A percentile compares a stretch with the other conserved stretches of the same genome.
Evolutionary conservation across 495 filamentous ascomycete genomes (phyloP).

Genomic region (Thozetella sp.): DNA sequence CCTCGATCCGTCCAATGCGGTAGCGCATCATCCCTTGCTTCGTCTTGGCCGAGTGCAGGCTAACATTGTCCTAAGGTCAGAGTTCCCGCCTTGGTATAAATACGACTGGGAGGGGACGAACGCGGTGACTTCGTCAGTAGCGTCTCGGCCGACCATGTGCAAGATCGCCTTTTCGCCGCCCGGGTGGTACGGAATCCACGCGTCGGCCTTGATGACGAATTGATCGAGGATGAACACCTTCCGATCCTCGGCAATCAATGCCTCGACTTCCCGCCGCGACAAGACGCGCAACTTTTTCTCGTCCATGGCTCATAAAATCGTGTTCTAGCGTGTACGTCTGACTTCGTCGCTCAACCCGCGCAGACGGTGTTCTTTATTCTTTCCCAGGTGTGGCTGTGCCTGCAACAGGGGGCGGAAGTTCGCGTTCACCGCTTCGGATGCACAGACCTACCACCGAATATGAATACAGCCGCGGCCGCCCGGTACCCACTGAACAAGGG

Average conservation of each 20-base stretch:
- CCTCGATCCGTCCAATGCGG: constrained; percentile 82
- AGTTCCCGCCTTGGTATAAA: not conserved
- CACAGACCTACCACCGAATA: too few relatives aligned
- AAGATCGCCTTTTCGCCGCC: constrained; percentile 89
- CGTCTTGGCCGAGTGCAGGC: constrained; percentile 82
- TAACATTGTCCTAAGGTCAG: constrained; percentile 30
- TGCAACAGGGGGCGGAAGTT: too few relatives aligned
- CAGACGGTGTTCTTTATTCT: too few relatives aligned
- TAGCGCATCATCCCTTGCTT: constrained; percentile 76
- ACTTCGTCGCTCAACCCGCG: too few relatives aligned
- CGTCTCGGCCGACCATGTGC: constrained; percentile 97
- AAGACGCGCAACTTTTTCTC: constrained; percentile 40
- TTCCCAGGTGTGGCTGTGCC: too few relatives aligned
- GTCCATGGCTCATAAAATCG: too few relatives aligned
- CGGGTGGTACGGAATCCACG: constrained; percentile 87
- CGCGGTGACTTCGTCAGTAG: constrained; percentile 93
- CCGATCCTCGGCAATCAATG: constrained; percentile 83
- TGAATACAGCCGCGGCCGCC: too few relatives aligned
- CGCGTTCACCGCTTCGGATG: too few relatives aligned
- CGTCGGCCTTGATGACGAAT: constrained; percentile 82
- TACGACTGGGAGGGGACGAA: constrained; percentile 46
- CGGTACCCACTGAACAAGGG: too few relatives aligned
- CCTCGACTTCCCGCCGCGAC: constrained; percentile 79
- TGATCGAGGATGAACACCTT: constrained; percentile 79
- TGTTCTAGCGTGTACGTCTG: too few relatives aligned